These are phyloP conservation scores for Lepidium sativum DNA, from an alignment of 345 rosid genomes.

Conservation along the genomic window DNA sequence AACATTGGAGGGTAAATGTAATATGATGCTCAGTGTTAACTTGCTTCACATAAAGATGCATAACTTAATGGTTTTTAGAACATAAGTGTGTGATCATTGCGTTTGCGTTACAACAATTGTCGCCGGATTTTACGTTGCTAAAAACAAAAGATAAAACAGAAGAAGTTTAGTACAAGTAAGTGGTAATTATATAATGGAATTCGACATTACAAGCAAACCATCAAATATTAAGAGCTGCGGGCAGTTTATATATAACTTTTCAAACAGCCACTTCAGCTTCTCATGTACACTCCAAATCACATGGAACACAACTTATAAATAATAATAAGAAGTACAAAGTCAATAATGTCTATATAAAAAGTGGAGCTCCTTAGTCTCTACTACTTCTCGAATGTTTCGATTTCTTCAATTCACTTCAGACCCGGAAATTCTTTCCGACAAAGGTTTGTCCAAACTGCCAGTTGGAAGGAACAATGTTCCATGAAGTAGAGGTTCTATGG, in stretches of 20 bases:
- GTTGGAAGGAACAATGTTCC: slow-evolving; percentile 54
- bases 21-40: too few relatives aligned
- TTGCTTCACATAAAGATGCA: too few relatives aligned
- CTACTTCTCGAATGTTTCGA: slow-evolving; percentile 7
- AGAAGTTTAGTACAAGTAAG: neutral
- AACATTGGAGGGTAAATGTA: too few relatives aligned
- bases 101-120: neutral
- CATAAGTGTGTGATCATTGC: too few relatives aligned
- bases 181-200: neutral
- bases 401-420: slow-evolving; percentile 17
- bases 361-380: neutral
- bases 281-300: slow-evolving; percentile 30
- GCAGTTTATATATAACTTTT: slow-evolving; percentile 1
- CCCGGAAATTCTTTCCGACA: slow-evolving; percentile 59
- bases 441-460: slow-evolving; percentile 77
- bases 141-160: neutral
- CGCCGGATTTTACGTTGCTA: neutral
- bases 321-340: neutral
- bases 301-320: neutral
- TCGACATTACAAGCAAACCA: neutral
- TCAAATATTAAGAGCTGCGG: slow-evolving; percentile 1
- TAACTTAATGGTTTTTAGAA: too few relatives aligned
- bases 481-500: slow-evolving; percentile 52
- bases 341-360: slow-evolving; percentile 38
- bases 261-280: slow-evolving; percentile 27